These are phyloP conservation scores for Trichosanthes truncata DNA, from an alignment of 306 rosid genomes.

Conservation along the genomic window DNA sequence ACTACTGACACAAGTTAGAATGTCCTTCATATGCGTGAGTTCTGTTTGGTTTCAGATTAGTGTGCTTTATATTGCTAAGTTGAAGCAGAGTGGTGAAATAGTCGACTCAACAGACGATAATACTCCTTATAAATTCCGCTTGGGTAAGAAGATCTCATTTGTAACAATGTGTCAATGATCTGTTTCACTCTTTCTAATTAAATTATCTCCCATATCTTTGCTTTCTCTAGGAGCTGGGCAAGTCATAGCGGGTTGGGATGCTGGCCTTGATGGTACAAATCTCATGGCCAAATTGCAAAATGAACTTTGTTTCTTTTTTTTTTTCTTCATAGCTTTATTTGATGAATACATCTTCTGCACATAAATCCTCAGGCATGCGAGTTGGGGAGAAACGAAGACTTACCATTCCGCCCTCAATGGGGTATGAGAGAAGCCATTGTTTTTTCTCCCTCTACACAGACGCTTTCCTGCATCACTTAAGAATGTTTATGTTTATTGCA, in stretches of 20 bases:
- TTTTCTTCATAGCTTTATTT: background rate
- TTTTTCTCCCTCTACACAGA: background rate
- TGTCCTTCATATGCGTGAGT: background rate
- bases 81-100: conserved; percentile 48
- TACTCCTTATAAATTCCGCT: conserved; percentile 65
- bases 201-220: conserved; percentile 1
- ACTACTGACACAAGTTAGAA: background rate
- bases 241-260: conserved; percentile 64
- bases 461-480: conserved; percentile 5
- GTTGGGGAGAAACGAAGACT: conserved; percentile 78
- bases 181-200: background rate
- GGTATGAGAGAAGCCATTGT: conserved; percentile 32
- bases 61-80: conserved; percentile 45
- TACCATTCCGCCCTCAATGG: conserved; percentile 65
- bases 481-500: conserved; percentile 25
- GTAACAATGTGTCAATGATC: background rate
- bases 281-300: background rate
- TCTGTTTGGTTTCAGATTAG: conserved; percentile 54
- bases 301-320: background rate
- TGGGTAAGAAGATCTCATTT: conserved; percentile 36
- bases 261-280: conserved; percentile 66
- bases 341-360: background rate
- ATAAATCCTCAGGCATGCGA: conserved; percentile 50
- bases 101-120: conserved; percentile 36
- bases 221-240: conserved; percentile 49